These are phyloP conservation scores for Verticillium isaacii DNA, from an alignment of 2,329 filamentous ascomycete species.

Conservation along the genomic window DNA sequence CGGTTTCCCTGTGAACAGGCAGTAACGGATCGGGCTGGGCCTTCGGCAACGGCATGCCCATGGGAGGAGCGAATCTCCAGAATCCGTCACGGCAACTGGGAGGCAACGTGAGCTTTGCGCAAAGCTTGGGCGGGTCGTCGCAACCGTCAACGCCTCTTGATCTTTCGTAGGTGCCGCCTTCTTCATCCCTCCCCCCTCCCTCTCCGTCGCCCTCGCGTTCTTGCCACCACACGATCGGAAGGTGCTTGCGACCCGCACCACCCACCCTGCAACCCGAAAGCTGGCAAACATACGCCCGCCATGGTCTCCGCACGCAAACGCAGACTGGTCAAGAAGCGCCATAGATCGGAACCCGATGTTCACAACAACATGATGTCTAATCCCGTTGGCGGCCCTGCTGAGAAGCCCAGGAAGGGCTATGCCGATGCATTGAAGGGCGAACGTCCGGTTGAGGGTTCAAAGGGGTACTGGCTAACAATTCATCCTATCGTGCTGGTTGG, in stretches of 20 bases:
- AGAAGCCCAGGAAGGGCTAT: conserved; percentile 17
- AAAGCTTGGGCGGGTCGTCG: conserved; percentile 55
- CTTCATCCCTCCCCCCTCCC: conserved; percentile 3
- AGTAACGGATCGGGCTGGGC: conserved; percentile 55
- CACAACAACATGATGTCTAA: conserved; percentile 3
- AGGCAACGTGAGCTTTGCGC: conserved; percentile 60
- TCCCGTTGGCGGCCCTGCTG: not conserved
- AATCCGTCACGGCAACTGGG: conserved; percentile 50
- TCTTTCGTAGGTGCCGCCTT: conserved; percentile 52
- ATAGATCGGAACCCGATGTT: not conserved
- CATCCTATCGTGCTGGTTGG: not conserved
- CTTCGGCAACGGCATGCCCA: conserved; percentile 57
- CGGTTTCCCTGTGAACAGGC: conserved; percentile 23
- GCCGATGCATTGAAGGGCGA: conserved; percentile 18
- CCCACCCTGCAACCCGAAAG: not conserved
- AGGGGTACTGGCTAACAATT: conserved; percentile 17
- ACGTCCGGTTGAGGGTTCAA: not conserved
- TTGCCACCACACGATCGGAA: not conserved
- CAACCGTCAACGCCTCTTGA: conserved; percentile 59
- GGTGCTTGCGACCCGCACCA: not conserved
- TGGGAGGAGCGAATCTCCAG: conserved; percentile 51
- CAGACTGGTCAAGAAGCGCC: conserved; percentile 5
- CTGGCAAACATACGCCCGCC: not conserved
- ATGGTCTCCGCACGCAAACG: conserved; percentile 8
- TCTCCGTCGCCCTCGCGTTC: conserved; percentile 7